Evolutionary conservation across 768 basidiomycete genomes (phyloP), one percentile per base, ranked within the genome.

Genomic region (Amanita polypyramis): DNA sequence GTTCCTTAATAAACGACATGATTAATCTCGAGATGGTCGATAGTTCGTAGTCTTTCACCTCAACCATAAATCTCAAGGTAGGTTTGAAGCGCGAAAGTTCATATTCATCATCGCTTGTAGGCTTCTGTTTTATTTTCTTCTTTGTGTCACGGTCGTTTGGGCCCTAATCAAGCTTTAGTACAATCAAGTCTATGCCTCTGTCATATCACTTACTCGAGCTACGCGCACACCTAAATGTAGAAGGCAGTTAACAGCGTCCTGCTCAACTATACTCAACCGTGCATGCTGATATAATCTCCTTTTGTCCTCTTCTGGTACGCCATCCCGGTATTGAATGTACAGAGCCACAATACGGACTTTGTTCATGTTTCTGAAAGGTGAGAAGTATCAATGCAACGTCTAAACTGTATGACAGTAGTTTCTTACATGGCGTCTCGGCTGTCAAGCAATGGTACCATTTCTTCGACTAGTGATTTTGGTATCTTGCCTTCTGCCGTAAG

Each of bases 271-370:
- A 4, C 80, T 78, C 35, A 99, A 67, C 37, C 90, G 75, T 15
- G 95, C 96, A 61, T 99, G 96, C 60, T 98, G 93, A 62, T 93
- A 98, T 49, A 99, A 64, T 49, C 96, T 74, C 51, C 94, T 79
- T 47, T 90, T 82, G 65, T 99, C 96, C 60, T 98, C 96, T 45
- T 97, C 94, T n/a, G 96, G 93, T 15, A 98, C 95, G 33, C 96
- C 96, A 57, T 98, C 96, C 23, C 94, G 82, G 62, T 82, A 76
- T 62, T 95, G 83, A 56, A 98, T 89, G 61, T 98, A 99, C 23
- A 98, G 72, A 14, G 95, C 90, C 50, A 99, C 87, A 55, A 99
- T 85, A 36, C 96, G 87, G 35, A 97, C 91, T 74, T 99, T 99
- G 65, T 92, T 93, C 43, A 72, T 65, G 57, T 88, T 89, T 44